Conservation (phyloP, 208 protist genomes). For the Leishmania amazonensis region DNA sequence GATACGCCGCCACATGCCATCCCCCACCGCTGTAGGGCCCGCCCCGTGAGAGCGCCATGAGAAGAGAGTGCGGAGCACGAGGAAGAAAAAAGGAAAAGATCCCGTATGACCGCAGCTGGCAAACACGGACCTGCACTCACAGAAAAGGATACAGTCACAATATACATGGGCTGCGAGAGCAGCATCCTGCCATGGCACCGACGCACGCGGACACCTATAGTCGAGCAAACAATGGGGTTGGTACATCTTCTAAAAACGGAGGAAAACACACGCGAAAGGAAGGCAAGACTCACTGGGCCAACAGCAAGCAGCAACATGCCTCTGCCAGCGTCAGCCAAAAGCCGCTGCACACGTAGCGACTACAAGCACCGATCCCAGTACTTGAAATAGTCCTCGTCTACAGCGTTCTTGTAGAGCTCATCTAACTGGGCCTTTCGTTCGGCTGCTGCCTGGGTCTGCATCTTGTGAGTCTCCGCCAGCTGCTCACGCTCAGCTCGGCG, state of each 20-base stretch:
- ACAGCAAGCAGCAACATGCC: neutral
- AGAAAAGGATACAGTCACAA: conserved; percentile 8
- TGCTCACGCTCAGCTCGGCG: conserved; percentile 63
- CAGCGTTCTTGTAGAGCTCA: conserved; percentile 82
- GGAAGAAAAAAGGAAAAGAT: neutral
- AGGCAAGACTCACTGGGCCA: neutral
- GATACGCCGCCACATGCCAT: neutral
- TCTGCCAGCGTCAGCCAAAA: neutral
- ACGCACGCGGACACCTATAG: conserved; percentile 11
- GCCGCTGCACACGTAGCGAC: neutral
- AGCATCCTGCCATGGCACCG: neutral
- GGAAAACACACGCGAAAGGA: neutral
- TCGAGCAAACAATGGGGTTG: neutral
- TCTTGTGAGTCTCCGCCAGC: conserved; percentile 67
- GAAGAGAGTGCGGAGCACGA: neutral
- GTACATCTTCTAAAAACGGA: conserved; percentile 7
- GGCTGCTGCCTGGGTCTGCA: conserved; percentile 54
- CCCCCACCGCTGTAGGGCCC: neutral
- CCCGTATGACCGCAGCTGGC: neutral
- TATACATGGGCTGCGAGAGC: conserved; percentile 2
- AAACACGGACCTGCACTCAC: neutral
- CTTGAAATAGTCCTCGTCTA: conserved; percentile 94
- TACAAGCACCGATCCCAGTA: conserved; percentile 87
- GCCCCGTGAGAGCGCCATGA: neutral
- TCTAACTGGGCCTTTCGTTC: conserved; percentile 65